Base-by-base conservation (phyloP, 1,139 yeast genomes). In the Candida labiduridarum region DNA sequence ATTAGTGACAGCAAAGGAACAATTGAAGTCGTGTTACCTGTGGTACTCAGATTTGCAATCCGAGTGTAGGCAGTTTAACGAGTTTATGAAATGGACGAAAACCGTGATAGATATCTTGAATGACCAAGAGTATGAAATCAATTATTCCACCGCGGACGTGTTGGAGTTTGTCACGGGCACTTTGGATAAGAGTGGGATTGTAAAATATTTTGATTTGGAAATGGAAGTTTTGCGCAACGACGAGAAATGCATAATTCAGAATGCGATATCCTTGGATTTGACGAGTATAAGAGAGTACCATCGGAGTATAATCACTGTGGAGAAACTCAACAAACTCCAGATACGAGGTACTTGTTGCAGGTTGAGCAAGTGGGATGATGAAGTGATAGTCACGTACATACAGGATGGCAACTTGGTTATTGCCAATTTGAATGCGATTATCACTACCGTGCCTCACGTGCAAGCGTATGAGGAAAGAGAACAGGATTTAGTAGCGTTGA, bases 71-170 rank as follows among this genome's bases (percentile, higher is more conserved):
- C 62, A 73, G 35, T 84, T 83, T 64, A 75, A 73, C 45, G 70
- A 78, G 36, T 84, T 81, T 54, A 63, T 82, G 15, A 65, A 70
- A 4, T 85, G 87, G 86, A 52, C 77, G 12, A 71, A 72, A 53
- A 59, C 57, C 12, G 59, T 74, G 7, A 62, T 76, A 16, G 79
- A 74, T 47, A 66, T 67, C 41, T 58, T 76, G 18, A 51, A 50
- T 38, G 51, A 52, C 9, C 47, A 49, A 34, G 53, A 51, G 27
- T 31, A 39, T 48, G 48, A 48, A n/a, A 18, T 45, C 4, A 22
- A 16, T 30, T 49, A 48, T 25, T 50, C 56, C 7, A 49, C 56
- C 3, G 54, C 66, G 2, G 67, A 66, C 41, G 58, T 76, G 4
- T 59, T 74, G 50, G 60, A 62, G 27, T 76, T 69, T 54, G 61